Evolutionary conservation across 345 rosid species (phyloP).

Genomic region (Durio zibethinus): DNA sequence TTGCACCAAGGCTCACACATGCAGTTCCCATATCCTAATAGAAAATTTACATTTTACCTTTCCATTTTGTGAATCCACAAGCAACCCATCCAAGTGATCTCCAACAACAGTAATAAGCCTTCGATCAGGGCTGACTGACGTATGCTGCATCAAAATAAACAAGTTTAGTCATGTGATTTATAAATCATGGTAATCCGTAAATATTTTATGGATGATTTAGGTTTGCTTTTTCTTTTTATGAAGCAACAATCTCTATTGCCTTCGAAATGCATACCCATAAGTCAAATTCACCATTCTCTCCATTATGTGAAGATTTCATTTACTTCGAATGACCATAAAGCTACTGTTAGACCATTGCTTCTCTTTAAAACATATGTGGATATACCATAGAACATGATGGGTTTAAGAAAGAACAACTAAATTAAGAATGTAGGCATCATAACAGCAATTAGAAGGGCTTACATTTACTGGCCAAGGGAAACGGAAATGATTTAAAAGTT

Average conservation of each 20-base stretch:
- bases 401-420: not conserved
- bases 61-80: slow-evolving; percentile 53
- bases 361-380: not conserved
- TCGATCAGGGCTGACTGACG: slow-evolving; percentile 59
- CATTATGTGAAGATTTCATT: no score
- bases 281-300: no score
- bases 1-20: not conserved
- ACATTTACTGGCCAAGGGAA: slow-evolving; percentile 73
- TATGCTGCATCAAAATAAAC: slow-evolving; percentile 43
- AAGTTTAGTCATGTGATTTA: not conserved
- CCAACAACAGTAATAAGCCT: slow-evolving; percentile 48
- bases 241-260: not conserved
- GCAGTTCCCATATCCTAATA: not conserved
- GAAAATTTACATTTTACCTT: slow-evolving; percentile 35
- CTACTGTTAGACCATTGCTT: not conserved
- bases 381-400: not conserved
- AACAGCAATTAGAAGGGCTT: slow-evolving; percentile 17
- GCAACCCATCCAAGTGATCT: slow-evolving; percentile 50
- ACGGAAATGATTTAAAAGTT: slow-evolving; percentile 40
- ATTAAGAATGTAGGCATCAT: not conserved
- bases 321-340: not conserved
- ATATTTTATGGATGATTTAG: not conserved
- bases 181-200: not conserved
- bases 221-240: not conserved
- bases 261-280: not conserved